Evolutionary conservation across 78 protist species (phyloP).

Genomic region (Planoprotostelium fungivorum): DNA sequence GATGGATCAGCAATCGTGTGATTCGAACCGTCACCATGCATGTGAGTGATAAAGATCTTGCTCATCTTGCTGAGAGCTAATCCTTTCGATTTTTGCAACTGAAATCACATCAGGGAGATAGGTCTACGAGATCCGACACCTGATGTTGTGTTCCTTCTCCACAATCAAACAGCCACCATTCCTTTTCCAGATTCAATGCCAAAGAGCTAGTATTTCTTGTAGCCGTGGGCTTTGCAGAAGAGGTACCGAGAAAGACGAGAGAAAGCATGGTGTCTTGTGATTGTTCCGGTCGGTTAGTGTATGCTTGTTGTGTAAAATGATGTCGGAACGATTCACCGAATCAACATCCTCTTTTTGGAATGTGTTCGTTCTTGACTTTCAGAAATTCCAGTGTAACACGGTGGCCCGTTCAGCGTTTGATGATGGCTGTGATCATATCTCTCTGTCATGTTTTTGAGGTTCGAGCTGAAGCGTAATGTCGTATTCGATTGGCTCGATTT

Average conservation of each 20-base stretch:
- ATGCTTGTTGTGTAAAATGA: no score
- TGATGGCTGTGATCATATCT: no score
- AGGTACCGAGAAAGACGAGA: slow-evolving; percentile 47
- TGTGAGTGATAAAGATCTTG: slow-evolving; percentile 46
- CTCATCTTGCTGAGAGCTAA: neutral
- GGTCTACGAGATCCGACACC: neutral
- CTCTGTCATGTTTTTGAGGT: no score
- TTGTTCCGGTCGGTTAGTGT: no score
- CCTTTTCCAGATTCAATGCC: neutral
- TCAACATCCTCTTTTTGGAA: no score
- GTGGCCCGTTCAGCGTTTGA: no score
- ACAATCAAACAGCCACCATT: slow-evolving; percentile 33
- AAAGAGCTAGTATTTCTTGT: slow-evolving; percentile 12
- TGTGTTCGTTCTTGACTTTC: no score
- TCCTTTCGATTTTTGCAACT: neutral
- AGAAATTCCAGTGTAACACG: no score
- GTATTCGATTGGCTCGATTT: no score
- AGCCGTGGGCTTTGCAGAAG: slow-evolving; percentile 11
- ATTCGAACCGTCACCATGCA: slow-evolving; percentile 55
- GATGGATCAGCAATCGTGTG: neutral
- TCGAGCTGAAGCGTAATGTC: no score
- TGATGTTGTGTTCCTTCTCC: slow-evolving; percentile 46
- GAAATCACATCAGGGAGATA: neutral
- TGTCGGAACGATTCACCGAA: no score
- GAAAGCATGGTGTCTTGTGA: no score